A percentile compares a stretch with the other conserved stretches of the same genome.
phyloP scores from a whole-genome alignment of 116 monocot species.

The Dioscorea cayenensis region DNA sequence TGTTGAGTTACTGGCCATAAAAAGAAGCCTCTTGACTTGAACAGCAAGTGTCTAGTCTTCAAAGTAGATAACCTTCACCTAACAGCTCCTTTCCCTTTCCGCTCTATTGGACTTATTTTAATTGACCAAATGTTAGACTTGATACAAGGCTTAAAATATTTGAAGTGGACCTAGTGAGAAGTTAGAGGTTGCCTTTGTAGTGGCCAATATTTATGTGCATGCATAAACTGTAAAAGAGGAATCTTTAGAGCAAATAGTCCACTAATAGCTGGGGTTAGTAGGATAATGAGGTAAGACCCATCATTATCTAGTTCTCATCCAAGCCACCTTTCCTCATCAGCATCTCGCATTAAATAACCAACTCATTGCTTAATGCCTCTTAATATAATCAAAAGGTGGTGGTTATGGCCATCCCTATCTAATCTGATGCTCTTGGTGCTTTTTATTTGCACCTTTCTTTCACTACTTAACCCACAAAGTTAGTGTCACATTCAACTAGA shows the following conservation, averaged over 20 bases:
- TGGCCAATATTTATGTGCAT: constrained; percentile 1
- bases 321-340: constrained; percentile 2
- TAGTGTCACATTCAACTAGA: background rate
- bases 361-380: background rate
- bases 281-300: constrained; percentile 16
- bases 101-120: background rate
- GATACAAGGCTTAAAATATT: background rate
- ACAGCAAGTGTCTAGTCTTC: background rate
- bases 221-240: constrained; percentile 1
- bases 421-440: background rate
- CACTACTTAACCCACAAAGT: constrained; percentile 8
- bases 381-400: constrained; percentile 13
- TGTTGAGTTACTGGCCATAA: too few species aligned
- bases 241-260: background rate
- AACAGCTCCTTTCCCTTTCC: background rate
- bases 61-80: background rate
- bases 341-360: background rate
- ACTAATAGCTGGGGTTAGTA: constrained; percentile 7
- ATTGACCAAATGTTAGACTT: background rate
- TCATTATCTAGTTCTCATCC: constrained; percentile 8
- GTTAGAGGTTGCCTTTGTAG: background rate
- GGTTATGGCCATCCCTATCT: background rate
- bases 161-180: background rate
- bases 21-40: background rate
- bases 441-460: constrained; percentile 3